Evolutionary conservation across 139 green algal species (phyloP), one percentile per base, ranked within the genome.

Genomic region (Chlorokybus atmophyticus): DNA sequence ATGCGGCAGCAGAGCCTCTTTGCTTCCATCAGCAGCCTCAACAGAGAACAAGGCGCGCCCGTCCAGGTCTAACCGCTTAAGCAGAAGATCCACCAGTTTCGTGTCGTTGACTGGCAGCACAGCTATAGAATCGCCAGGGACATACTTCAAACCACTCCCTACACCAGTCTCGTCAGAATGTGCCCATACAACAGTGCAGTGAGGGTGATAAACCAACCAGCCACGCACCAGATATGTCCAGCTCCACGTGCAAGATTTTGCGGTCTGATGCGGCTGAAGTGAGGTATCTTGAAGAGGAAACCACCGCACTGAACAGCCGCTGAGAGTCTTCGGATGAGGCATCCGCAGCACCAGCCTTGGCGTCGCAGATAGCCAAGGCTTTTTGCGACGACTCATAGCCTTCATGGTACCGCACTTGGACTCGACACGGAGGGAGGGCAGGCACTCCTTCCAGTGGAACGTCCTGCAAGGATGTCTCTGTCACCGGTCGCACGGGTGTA

Each of bases 71-170:
- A 94, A 69, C 5, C 68, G 57, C 5, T 35, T 21, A 29, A 87
- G 52, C 17, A 93, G 50, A 1, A 5, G 49, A 1, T 74, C 54
- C 31, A 94, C 86, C 23, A 86, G 47, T 3, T 40, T 26, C 0
- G 58, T 24, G 60, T 75, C 57, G 60, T 94, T 94, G 8, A 71
- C n/a, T 1, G 85, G 80, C 21, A 87, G 51, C 3, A 97, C 41
- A 8, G 83, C 90, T 0, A 97, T 55, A 4, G 82, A 77, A 68
- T 96, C 89, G 6, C 89, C 89, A 0, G 87, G 76, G 10, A 67
- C 48, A 29, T 83, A 93, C 5, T 27, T 31, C 47, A 94, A 81
- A 59, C 79, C 76, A 44, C 67, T 85, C 42, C 58, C 74, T 0
- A n/a, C n/a, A n/a, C n/a, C n/a, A n/a, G n/a, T n/a, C n/a, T n/a